Conservation (phyloP, 2,329 filamentous ascomycete species). For the Hypocrella siamensis region DNA sequence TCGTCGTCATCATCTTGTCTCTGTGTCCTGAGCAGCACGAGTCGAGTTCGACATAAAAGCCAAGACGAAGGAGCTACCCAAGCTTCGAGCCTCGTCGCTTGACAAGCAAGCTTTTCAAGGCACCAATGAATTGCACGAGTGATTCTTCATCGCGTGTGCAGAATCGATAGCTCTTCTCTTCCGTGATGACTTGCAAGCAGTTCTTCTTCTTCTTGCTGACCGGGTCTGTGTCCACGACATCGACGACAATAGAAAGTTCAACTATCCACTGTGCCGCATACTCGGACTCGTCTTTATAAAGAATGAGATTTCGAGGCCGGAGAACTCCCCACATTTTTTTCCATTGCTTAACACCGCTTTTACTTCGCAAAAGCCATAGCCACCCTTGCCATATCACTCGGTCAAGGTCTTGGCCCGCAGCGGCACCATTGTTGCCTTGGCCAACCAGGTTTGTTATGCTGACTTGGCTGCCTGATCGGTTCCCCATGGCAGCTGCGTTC, state of each 20-base stretch:
- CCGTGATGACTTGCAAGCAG: conserved; percentile 86
- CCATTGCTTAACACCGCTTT: conserved; percentile 77
- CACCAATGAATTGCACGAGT: conserved; percentile 71
- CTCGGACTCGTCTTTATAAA: conserved; percentile 89
- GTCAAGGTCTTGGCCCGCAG: conserved; percentile 52
- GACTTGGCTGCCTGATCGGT: conserved; percentile 45
- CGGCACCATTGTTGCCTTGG: conserved; percentile 11
- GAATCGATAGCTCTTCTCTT: conserved; percentile 72
- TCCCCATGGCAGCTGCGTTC: conserved; percentile 11
- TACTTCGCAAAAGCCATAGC: conserved; percentile 70
- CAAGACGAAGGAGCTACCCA: too few relatives aligned
- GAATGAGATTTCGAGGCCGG: conserved; percentile 65
- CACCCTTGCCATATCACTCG: conserved; percentile 90
- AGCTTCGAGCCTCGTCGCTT: conserved; percentile 51
- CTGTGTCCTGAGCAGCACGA: too few relatives aligned
- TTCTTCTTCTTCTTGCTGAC: conserved; percentile 69
- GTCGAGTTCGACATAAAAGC: too few relatives aligned
- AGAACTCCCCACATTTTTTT: conserved; percentile 90
- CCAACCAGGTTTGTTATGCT: conserved; percentile 25
- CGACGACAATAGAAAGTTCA: conserved; percentile 62
- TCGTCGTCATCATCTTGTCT: too few relatives aligned
- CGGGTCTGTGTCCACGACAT: conserved; percentile 84
- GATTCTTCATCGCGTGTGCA: conserved; percentile 68
- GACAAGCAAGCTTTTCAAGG: conserved; percentile 72
- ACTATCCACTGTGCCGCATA: conserved; percentile 77